Percentiles rank a stretch among this genome's conserved stretches.
phyloP scores from a whole-genome alignment of 2,329 filamentous ascomycete species.

The Penicillium expansum region DNA sequence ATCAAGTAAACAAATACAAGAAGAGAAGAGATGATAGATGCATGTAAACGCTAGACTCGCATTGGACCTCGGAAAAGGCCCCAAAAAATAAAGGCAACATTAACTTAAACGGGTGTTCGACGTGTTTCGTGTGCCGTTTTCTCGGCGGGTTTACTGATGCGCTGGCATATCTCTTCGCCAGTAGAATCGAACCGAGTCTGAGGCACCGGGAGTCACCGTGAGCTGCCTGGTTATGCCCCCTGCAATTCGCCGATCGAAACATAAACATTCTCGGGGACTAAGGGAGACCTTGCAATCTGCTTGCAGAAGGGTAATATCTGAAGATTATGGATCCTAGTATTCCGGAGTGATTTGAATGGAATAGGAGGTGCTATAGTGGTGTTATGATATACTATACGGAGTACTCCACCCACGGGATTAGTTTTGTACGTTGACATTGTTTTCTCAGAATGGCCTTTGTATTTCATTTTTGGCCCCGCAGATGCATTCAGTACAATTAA shows the following conservation, averaged over 20 bases:
- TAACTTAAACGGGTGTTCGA: slow-evolving; percentile 2
- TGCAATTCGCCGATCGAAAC: slow-evolving; percentile 34
- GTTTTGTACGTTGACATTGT: neutral
- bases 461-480: slow-evolving; percentile 13
- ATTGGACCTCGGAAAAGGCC: neutral
- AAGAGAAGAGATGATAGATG: neutral
- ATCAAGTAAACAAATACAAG: neutral
- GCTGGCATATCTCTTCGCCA: slow-evolving; percentile 84
- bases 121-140: neutral
- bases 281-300: neutral
- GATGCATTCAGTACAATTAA: slow-evolving; percentile 11
- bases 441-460: neutral
- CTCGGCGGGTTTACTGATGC: slow-evolving; percentile 58
- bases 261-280: slow-evolving; percentile 13
- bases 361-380: neutral
- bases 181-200: slow-evolving; percentile 45
- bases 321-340: neutral
- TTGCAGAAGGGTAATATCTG: neutral
- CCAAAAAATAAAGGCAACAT: neutral
- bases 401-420: neutral
- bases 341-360: neutral
- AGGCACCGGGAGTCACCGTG: slow-evolving; percentile 9
- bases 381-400: neutral
- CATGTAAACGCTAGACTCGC: neutral
- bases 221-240: slow-evolving; percentile 8